Evolutionary conservation across 192 early-diverging fungal genomes (phyloP).

Genomic region (Backusella tuberculispora): DNA sequence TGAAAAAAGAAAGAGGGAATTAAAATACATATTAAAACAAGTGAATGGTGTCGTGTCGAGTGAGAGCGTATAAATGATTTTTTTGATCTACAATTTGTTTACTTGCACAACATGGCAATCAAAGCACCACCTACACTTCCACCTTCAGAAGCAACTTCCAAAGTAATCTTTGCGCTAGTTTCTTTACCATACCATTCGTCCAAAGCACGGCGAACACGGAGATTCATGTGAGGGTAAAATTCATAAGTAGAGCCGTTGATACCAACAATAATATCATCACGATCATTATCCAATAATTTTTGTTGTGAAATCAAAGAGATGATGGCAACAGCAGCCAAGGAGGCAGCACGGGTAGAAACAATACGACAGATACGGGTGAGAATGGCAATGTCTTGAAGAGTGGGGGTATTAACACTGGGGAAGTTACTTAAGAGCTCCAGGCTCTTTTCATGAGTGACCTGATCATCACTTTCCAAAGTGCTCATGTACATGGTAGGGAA

Average conservation of each 20-base stretch:
- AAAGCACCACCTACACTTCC: constrained; percentile 80
- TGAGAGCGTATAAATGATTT: not conserved
- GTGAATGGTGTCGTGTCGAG: not conserved
- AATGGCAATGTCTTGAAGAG: constrained; percentile 69
- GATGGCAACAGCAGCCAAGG: constrained; percentile 74
- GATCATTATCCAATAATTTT: constrained; percentile 26
- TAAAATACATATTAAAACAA: not conserved
- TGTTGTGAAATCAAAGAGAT: constrained; percentile 55
- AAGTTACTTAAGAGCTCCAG: constrained; percentile 61
- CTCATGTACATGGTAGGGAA: constrained; percentile 55
- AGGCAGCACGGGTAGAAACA: constrained; percentile 82
- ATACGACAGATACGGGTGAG: constrained; percentile 74
- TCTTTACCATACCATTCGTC: constrained; percentile 76
- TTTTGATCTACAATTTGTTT: not conserved
- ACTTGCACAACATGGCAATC: constrained; percentile 58
- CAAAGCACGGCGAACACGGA: constrained; percentile 75
- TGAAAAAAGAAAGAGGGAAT: not conserved
- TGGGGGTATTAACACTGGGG: constrained; percentile 59
- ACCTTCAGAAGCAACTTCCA: constrained; percentile 76
- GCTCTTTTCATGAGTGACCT: constrained; percentile 60
- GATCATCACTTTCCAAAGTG: constrained; percentile 38
- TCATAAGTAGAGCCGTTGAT: constrained; percentile 93
- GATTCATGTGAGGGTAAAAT: constrained; percentile 85
- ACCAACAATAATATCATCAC: constrained; percentile 71
- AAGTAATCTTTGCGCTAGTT: constrained; percentile 69